phyloP scores from a whole-genome alignment of 2,329 filamentous ascomycete genomes.

The Xylaria sp. region DNA sequence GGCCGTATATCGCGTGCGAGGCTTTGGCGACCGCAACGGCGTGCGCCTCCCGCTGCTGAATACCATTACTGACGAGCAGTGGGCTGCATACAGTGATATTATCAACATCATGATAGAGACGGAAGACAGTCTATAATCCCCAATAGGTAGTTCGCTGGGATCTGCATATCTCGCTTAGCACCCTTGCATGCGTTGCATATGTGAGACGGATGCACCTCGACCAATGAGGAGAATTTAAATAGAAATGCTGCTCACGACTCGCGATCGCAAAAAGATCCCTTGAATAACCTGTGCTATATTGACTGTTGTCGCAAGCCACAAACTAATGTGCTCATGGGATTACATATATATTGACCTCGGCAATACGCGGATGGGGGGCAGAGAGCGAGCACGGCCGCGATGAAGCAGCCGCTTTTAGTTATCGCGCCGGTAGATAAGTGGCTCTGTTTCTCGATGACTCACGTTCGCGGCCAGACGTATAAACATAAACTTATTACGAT shows the following conservation, averaged over 20 bases:
- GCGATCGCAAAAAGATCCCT: slow-evolving; percentile 30
- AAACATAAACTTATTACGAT: slow-evolving; percentile 12
- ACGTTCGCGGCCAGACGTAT: slow-evolving; percentile 1
- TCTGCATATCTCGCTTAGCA: slow-evolving; percentile 35
- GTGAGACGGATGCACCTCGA: slow-evolving; percentile 29
- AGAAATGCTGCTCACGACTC: slow-evolving; percentile 30
- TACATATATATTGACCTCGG: slow-evolving; percentile 26
- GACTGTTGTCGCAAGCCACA: slow-evolving; percentile 22
- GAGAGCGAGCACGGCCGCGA: not conserved
- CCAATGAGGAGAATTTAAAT: slow-evolving; percentile 34
- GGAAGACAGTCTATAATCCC: slow-evolving; percentile 35
- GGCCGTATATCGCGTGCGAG: slow-evolving; percentile 36
- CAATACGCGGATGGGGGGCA: not conserved
- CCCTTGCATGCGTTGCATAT: slow-evolving; percentile 34
- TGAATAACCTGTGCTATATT: slow-evolving; percentile 32
- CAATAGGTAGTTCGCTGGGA: slow-evolving; percentile 29
- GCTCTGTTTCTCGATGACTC: slow-evolving; percentile 10
- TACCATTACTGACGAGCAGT: slow-evolving; percentile 37
- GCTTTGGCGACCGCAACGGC: slow-evolving; percentile 34
- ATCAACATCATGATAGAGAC: slow-evolving; percentile 37
- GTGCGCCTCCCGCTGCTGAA: slow-evolving; percentile 36
- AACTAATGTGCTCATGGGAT: slow-evolving; percentile 25
- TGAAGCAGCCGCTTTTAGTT: slow-evolving; percentile 11
- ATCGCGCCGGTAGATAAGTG: slow-evolving; percentile 19
- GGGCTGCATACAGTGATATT: slow-evolving; percentile 33